phyloP scores from a whole-genome alignment of 2,329 filamentous ascomycete species.

The Lecanoromycetidae sp. region DNA sequence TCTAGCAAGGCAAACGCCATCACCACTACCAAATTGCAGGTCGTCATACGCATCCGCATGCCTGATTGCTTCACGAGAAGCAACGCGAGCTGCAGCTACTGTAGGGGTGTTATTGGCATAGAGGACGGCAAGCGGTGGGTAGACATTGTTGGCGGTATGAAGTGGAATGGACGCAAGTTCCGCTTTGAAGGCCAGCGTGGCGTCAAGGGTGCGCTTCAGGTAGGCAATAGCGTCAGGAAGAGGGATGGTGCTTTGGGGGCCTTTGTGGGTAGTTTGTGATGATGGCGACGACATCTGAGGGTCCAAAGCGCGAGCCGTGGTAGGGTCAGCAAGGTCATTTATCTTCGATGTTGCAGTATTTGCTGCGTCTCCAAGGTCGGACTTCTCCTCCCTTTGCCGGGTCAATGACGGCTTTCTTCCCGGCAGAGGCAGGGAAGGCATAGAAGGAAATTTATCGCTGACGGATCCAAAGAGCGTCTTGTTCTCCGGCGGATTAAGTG shows the following conservation, averaged over 20 bases:
- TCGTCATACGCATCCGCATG: constrained; percentile 72
- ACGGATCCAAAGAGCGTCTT: constrained; percentile 35
- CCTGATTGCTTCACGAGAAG: constrained; percentile 59
- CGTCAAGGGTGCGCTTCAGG: constrained; percentile 59
- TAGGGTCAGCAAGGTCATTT: constrained; percentile 3
- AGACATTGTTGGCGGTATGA: constrained; percentile 54
- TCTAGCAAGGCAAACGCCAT: constrained; percentile 76
- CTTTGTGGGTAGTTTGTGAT: constrained; percentile 20
- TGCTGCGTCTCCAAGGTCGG: not conserved
- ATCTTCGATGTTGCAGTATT: not conserved
- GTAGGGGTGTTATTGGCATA: constrained; percentile 83
- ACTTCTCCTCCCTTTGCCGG: constrained; percentile 13
- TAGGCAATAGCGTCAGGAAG: constrained; percentile 48
- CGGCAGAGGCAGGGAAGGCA: constrained; percentile 23
- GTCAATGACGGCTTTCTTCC: constrained; percentile 20
- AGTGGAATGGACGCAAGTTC: constrained; percentile 52
- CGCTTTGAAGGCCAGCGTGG: constrained; percentile 61
- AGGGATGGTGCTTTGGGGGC: constrained; percentile 38
- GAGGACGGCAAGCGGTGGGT: constrained; percentile 70
- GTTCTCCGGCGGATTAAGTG: constrained; percentile 32
- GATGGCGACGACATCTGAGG: constrained; percentile 24
- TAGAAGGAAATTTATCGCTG: constrained; percentile 33
- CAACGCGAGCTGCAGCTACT: constrained; percentile 67
- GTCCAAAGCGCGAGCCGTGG: constrained; percentile 12
- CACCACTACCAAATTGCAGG: constrained; percentile 72